Evolutionary conservation across 2,329 filamentous ascomycete species (phyloP).

Genomic region (Hypoxylon sp.): DNA sequence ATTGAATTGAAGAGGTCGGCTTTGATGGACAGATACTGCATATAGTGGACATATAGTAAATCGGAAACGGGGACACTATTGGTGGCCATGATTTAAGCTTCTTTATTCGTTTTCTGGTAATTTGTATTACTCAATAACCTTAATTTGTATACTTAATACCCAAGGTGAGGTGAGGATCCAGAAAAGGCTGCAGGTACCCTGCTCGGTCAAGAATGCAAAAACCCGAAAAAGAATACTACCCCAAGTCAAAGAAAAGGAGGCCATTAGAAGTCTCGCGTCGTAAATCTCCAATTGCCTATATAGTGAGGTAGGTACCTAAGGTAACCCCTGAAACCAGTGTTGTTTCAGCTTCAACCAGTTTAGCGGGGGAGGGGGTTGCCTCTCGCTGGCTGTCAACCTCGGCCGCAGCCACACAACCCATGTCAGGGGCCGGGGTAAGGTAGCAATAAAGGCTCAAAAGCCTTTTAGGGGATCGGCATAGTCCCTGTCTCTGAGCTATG

Average conservation of each 20-base stretch:
- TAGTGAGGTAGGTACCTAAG: background rate
- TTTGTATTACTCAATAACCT: slow-evolving; percentile 18
- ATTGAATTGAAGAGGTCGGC: slow-evolving; percentile 21
- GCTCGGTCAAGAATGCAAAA: slow-evolving; percentile 6
- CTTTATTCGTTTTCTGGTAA: slow-evolving; percentile 4
- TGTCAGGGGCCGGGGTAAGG: slow-evolving; percentile 32
- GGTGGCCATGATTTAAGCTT: slow-evolving; percentile 25
- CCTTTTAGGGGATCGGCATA: slow-evolving; percentile 32
- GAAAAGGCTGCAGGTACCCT: slow-evolving; percentile 2
- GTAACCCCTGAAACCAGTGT: slow-evolving; percentile 40
- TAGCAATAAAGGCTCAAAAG: slow-evolving; percentile 24
- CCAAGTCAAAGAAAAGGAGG: slow-evolving; percentile 5
- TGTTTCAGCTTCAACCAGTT: slow-evolving; percentile 40
- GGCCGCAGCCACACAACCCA: slow-evolving; percentile 22
- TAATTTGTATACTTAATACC: slow-evolving; percentile 18
- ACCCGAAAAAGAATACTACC: background rate
- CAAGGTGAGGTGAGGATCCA: slow-evolving; percentile 20
- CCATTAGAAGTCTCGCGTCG: slow-evolving; percentile 21
- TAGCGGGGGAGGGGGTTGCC: slow-evolving; percentile 36
- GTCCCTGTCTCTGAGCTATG: slow-evolving; percentile 43
- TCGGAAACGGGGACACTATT: slow-evolving; percentile 18
- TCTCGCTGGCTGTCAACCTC: slow-evolving; percentile 33
- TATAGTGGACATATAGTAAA: background rate
- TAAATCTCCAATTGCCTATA: slow-evolving; percentile 8
- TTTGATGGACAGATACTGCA: slow-evolving; percentile 6